Conservation (phyloP, 371 early-diverging fungal species). For the Sporodiniella umbellata region DNA sequence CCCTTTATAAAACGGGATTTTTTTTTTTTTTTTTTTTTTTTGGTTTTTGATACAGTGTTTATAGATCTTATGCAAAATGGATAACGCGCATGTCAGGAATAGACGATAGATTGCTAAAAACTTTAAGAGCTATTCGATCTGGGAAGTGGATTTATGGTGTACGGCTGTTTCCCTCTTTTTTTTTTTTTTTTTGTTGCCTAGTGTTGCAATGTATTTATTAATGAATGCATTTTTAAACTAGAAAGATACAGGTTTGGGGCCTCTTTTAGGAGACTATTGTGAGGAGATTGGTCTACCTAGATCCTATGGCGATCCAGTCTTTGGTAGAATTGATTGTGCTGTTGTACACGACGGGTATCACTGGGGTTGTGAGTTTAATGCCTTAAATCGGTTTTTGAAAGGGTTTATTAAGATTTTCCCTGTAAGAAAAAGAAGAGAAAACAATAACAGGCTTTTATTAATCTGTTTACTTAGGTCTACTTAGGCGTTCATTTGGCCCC, state of each 20-base stretch:
- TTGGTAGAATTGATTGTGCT: constrained; percentile 42
- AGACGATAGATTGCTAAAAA: constrained; percentile 51
- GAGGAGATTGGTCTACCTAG: constrained; percentile 34
- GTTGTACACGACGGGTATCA: constrained; percentile 43
- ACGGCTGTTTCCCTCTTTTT: constrained; percentile 3
- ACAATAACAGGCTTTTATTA: background rate
- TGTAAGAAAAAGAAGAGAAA: constrained; percentile 16
- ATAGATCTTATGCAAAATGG: constrained; percentile 60
- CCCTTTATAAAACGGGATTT: too few species aligned
- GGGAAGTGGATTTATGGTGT: constrained; percentile 49
- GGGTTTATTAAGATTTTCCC: constrained; percentile 47
- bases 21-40: too few species aligned
- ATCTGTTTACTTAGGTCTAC: constrained; percentile 40
- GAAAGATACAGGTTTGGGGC: constrained; percentile 36
- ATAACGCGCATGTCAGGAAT: constrained; percentile 61
- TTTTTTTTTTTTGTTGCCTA: too few species aligned
- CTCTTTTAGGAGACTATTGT: constrained; percentile 36
- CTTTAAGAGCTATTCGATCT: constrained; percentile 43
- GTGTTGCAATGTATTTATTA: too few species aligned
- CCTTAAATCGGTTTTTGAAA: constrained; percentile 32
- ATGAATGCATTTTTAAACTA: constrained; percentile 3
- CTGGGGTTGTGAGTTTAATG: constrained; percentile 42
- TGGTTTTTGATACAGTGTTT: too few species aligned
- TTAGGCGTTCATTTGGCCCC: constrained; percentile 60
- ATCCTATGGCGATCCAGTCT: constrained; percentile 34